Evolutionary conservation across 805 yeast genomes (phyloP).

Genomic region (Yueomyces sp.): DNA sequence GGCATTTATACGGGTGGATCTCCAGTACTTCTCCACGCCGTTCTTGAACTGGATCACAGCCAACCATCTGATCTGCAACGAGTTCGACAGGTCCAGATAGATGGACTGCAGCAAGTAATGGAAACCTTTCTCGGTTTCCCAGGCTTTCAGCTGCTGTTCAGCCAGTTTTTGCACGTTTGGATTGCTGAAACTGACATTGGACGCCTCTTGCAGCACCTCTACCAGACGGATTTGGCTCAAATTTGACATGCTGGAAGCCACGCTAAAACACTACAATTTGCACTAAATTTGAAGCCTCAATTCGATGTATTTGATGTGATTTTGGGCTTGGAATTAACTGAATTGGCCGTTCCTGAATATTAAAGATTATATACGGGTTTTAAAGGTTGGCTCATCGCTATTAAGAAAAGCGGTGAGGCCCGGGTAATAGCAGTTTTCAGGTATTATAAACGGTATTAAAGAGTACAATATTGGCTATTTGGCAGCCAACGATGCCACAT

Average conservation of each 20-base stretch:
- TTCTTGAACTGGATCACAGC: conserved; percentile 82
- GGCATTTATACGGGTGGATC: conserved; percentile 45
- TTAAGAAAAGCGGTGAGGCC: too few species aligned
- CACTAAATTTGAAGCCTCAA: too few species aligned
- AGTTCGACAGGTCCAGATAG: conserved; percentile 44
- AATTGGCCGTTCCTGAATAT: too few species aligned
- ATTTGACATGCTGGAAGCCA: conserved; percentile 2
- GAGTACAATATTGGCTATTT: too few species aligned
- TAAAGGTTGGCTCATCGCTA: too few species aligned
- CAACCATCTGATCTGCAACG: conserved; percentile 69
- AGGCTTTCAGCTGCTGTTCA: conserved; percentile 50
- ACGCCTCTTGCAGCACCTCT: conserved; percentile 35
- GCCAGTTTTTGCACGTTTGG: conserved; percentile 43
- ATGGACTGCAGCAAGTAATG: conserved; percentile 43
- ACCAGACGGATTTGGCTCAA: conserved; percentile 21
- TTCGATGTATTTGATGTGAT: too few species aligned
- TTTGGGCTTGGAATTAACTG: too few species aligned
- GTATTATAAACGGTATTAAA: too few species aligned
- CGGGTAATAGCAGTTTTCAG: too few species aligned
- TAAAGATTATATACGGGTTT: too few species aligned
- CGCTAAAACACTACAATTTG: not conserved
- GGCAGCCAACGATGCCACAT: too few species aligned
- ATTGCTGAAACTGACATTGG: conserved; percentile 35
- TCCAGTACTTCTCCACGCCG: conserved; percentile 77
- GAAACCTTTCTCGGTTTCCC: conserved; percentile 56